phyloP scores from a whole-genome alignment of 1,284 basidiomycete genomes.

The Cryptococcus floricola region DNA sequence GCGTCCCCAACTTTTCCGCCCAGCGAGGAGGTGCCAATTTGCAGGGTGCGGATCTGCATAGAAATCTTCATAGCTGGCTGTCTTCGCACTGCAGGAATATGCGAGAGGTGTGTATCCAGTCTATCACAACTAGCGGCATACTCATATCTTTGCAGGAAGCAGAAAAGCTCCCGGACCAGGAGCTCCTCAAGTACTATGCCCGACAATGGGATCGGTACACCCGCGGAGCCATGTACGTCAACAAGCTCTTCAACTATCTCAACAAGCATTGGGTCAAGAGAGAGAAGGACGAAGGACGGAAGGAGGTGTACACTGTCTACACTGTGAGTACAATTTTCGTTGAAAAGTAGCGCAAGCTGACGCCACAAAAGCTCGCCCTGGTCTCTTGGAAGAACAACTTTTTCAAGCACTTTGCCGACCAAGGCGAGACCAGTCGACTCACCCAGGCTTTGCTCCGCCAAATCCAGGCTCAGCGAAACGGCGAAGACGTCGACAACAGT shows the following conservation, averaged over 20 bases:
- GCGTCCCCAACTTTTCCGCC: conserved; percentile 18
- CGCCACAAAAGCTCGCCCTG: conserved; percentile 68
- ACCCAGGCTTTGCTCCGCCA: conserved; percentile 81
- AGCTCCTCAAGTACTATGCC: conserved; percentile 86
- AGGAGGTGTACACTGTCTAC: conserved; percentile 91
- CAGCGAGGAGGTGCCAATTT: conserved; percentile 75
- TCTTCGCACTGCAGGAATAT: conserved; percentile 68
- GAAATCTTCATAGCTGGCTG: conserved; percentile 81
- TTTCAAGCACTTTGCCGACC: conserved; percentile 74
- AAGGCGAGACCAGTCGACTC: conserved; percentile 63
- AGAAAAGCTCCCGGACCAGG: conserved; percentile 76
- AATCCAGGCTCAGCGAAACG: conserved; percentile 90
- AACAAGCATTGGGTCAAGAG: conserved; percentile 99
- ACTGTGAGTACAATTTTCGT: conserved; percentile 64
- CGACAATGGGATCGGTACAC: conserved; percentile 95
- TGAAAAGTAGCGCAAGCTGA: not conserved
- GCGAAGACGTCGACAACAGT: conserved; percentile 87
- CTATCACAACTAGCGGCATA: conserved; percentile 1
- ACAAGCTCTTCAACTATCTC: conserved; percentile 91
- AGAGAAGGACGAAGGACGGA: conserved; percentile 95
- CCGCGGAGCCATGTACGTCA: conserved; percentile 91
- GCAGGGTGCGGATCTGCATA: conserved; percentile 92
- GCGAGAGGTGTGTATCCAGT: conserved; percentile 55
- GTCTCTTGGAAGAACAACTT: conserved; percentile 94
- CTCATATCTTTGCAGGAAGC: conserved; percentile 58